Base-by-base conservation (phyloP, 208 protist genomes). In the Leishmania aethiopica region DNA sequence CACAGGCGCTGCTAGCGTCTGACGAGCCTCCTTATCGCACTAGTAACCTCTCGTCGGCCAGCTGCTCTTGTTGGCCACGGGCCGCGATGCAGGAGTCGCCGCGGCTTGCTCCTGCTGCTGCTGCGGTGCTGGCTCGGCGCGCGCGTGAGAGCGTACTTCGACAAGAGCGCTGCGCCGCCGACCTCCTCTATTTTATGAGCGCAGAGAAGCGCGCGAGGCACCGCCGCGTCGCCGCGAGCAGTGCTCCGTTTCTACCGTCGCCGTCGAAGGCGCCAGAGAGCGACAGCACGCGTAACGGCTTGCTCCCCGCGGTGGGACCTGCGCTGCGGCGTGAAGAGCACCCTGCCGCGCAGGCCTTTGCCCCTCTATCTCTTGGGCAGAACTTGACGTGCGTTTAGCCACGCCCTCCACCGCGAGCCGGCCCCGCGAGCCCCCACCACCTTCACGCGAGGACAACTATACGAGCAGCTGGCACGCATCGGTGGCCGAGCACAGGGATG, bases 121-220 rank as follows among this genome's bases (percentile, higher is more conserved):
- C 83, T 17, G 83, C 73, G 4, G 53, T 77, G 75, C 83, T 86
- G 4, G 55, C 70, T 19, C n/a, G 28, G 51, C 83, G 83, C 13
- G 28, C 75, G 28, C 49, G 66, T 40, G 83, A 79, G 25, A 86
- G 83, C 49, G 83, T 80, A 19, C 17, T 80, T 66, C 78, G 60
- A 37, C 83, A 86, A 42, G 78, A 86, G 22, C 13, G 59, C 28
- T 79, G 78, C 35, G 83, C 78, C n/a, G 49, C 78, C 4, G 83
- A 86, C 45, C 47, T 86, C 42, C 66, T 80, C 19, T 86, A 86
- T 49, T 86, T 86, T 40, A 80, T 86, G 78, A 42, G 66, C 28
- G 75, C 83, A 4, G 83, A 86, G 75, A 13, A 19, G 42, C 59
- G 57, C 47, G 73, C 75, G 32, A 45, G 55, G 5, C 82, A 59